Evolutionary conservation across 805 yeast species (phyloP).

Genomic region (Cyberlindnera suaveolens): DNA sequence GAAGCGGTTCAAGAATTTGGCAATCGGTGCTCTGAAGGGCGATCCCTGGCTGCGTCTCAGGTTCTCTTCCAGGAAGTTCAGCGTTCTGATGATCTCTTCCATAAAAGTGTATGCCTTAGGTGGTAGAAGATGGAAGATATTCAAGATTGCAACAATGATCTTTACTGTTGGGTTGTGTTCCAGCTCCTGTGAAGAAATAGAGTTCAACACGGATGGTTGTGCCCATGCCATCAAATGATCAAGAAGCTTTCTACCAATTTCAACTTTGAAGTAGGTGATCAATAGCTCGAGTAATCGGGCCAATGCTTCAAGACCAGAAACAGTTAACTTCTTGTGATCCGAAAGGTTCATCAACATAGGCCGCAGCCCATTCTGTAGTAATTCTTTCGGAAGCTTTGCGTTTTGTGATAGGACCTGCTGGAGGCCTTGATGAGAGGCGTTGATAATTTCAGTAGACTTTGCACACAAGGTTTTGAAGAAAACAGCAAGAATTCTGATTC

Average conservation of each 20-base stretch:
- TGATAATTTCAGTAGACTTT: constrained; percentile 77
- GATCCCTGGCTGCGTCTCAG: constrained; percentile 80
- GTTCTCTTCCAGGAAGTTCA: constrained; percentile 73
- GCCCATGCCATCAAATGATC: constrained; percentile 98
- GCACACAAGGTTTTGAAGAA: constrained; percentile 91
- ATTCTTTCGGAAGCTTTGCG: constrained; percentile 85
- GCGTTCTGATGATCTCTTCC: constrained; percentile 75
- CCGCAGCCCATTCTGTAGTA: constrained; percentile 88
- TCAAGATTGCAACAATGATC: constrained; percentile 82
- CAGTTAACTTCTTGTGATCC: constrained; percentile 86
- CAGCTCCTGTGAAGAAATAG: constrained; percentile 73
- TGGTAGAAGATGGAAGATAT: constrained; percentile 87
- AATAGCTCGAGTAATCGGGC: constrained; percentile 80
- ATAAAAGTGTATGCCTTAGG: constrained; percentile 87
- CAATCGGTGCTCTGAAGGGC: constrained; percentile 88
- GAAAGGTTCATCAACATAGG: constrained; percentile 95
- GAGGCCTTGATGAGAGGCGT: constrained; percentile 89
- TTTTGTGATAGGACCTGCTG: constrained; percentile 79
- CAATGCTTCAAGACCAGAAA: constrained; percentile 84
- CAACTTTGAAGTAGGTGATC: constrained; percentile 92
- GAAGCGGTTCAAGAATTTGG: constrained; percentile 79
- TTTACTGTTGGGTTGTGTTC: constrained; percentile 76
- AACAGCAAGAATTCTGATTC: constrained; percentile 84
- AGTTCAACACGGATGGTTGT: constrained; percentile 68
- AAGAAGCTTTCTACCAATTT: constrained; percentile 85